Base-by-base conservation (phyloP, 257 asterid genomes). In the Knoxia roxburghii region DNA sequence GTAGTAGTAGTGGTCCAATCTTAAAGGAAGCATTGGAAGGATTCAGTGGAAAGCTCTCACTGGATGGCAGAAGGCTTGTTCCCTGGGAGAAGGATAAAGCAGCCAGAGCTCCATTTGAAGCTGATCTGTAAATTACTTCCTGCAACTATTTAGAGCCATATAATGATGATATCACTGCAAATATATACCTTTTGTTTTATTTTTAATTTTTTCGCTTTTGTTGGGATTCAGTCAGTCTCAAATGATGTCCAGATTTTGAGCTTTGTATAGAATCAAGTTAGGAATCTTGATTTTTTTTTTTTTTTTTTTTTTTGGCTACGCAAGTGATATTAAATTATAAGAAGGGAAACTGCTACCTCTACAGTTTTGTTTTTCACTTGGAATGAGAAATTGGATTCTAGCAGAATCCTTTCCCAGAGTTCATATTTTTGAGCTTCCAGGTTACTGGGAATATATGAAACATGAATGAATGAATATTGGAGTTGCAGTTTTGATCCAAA, bases 21-120 rank as follows among this genome's bases (percentile, higher is more conserved):
- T 40, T 58, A 52, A 76, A 56, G 0, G 88, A 84, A 48, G 65
- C 78, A 49, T 72, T 80, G 24, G 79, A 81, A 70, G 83, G 81
- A 56, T 79, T 82, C 46, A 83, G 82, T 76, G 73, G 89, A 9
- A 86, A 83, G 68, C 81, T 73, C 10, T 77, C 80, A 29, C 30
- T 65, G 68, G 74, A 63, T 64, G 84, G 64, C 59, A 74, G 67
- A 23, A 73, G 79, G 78, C 67, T 46, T 2, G 67, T 65, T 63
- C 64, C 63, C 71, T 72, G 77, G 75, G 85, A 76, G 59, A 70
- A 39, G 62, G 80, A 72, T 0, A 70, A 35, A 59, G 55, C 82
- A n/a, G n/a, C n/a, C 64, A 77, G 70, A 74, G 46, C 64, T 61
- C 45, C 59, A 26, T 64, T 33, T 57, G 76, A 70, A 43, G 76